Conservation (phyloP, 768 basidiomycete genomes). For the Trametes cubensis region DNA sequence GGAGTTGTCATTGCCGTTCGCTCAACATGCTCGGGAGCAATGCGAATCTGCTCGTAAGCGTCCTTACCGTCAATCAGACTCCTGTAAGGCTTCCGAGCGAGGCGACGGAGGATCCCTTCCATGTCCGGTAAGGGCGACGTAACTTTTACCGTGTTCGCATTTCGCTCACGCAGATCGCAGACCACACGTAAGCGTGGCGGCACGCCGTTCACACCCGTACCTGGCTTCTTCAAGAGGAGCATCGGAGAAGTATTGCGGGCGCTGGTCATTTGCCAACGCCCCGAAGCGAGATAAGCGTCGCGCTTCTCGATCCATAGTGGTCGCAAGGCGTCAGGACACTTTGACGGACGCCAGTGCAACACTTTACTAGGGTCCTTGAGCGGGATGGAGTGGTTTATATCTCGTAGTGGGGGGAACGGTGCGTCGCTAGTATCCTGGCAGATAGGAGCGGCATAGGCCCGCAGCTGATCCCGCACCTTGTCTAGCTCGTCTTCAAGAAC, state of each 20-base stretch:
- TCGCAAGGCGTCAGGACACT: conserved; percentile 34
- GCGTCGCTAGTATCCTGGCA: conserved; percentile 17
- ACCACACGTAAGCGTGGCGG: neutral
- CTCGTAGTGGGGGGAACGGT: conserved; percentile 33
- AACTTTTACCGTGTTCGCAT: conserved; percentile 30
- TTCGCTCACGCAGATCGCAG: conserved; percentile 13
- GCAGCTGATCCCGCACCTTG: neutral
- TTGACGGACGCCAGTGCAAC: conserved; percentile 39
- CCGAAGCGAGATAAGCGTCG: conserved; percentile 26
- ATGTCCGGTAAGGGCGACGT: conserved; percentile 27
- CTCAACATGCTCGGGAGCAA: conserved; percentile 27
- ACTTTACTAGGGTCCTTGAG: conserved; percentile 36
- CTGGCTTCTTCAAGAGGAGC: conserved; percentile 17
- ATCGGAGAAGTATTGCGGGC: conserved; percentile 27
- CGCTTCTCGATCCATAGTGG: conserved; percentile 26
- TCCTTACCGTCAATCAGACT: conserved; percentile 32
- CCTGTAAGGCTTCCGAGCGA: conserved; percentile 17
- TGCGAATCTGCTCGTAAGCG: conserved; percentile 34
- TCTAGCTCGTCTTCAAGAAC: neutral
- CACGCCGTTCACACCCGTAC: neutral
- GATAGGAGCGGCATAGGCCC: conserved; percentile 17
- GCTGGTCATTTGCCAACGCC: conserved; percentile 24
- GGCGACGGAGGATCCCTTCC: conserved; percentile 25
- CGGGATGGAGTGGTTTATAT: conserved; percentile 42
- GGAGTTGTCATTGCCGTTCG: conserved; percentile 31